These are phyloP conservation scores for Cystobasidiopsis lactophilus DNA, from an alignment of 768 basidiomycete species.

Conservation along the genomic window DNA sequence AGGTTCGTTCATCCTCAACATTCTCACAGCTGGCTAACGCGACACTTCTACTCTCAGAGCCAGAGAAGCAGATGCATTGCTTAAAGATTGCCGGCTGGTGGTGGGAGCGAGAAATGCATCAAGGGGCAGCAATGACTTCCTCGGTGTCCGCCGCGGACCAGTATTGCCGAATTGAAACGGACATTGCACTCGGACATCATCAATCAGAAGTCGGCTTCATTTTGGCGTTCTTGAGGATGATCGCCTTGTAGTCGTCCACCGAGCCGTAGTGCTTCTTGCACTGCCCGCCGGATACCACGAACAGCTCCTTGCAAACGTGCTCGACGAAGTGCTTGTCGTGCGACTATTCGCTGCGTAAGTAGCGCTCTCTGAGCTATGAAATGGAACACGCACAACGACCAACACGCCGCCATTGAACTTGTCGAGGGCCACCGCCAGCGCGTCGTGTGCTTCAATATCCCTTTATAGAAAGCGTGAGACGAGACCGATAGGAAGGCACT, in stretches of 20 bases:
- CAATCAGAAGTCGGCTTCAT: too few species aligned
- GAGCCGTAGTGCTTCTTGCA: not conserved
- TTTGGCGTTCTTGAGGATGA: not conserved
- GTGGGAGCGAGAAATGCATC: too few species aligned
- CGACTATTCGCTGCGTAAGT: not conserved
- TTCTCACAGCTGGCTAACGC: too few species aligned
- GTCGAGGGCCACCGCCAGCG: conserved; percentile 53
- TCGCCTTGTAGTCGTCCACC: not conserved
- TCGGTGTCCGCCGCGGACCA: too few species aligned
- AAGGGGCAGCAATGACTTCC: too few species aligned
- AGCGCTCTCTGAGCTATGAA: too few species aligned
- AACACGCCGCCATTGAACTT: conserved; percentile 23
- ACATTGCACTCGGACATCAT: too few species aligned
- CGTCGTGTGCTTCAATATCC: conserved; percentile 61
- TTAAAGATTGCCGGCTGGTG: too few species aligned
- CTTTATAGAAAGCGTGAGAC: not conserved
- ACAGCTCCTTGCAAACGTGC: conserved; percentile 19
- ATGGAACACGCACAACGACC: conserved; percentile 14
- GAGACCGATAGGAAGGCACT: not conserved
- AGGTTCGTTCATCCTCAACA: too few species aligned
- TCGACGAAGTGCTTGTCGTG: conserved; percentile 4
- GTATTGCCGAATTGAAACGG: too few species aligned
- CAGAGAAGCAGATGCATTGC: too few species aligned
- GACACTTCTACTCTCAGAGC: too few species aligned
- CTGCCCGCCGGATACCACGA: conserved; percentile 6